These are phyloP conservation scores for Apodospora peruviana DNA, from an alignment of 495 filamentous ascomycete species.

Conservation along the genomic window DNA sequence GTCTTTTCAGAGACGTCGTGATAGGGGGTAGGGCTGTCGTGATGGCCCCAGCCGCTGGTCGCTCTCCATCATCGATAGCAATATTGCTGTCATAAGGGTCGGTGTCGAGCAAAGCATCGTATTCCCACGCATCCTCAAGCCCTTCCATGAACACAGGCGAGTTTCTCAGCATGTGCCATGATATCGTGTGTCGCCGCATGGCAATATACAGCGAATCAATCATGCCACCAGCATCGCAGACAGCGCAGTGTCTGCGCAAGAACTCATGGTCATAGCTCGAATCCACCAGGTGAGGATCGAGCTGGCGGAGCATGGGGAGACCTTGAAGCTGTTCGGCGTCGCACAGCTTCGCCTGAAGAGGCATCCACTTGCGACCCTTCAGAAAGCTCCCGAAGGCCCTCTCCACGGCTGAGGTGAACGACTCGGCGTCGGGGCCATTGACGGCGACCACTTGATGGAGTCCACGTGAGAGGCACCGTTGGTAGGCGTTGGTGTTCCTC, in stretches of 20 bases:
- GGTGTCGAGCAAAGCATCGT: slow-evolving; percentile 42
- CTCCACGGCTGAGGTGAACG: slow-evolving; percentile 40
- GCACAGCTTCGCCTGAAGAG: slow-evolving; percentile 50
- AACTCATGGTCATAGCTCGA: slow-evolving; percentile 42
- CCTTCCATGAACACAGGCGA: slow-evolving; percentile 42
- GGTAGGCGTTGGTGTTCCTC: slow-evolving; percentile 53
- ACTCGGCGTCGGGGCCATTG: slow-evolving; percentile 39
- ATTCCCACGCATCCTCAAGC: slow-evolving; percentile 45
- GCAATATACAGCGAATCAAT: slow-evolving; percentile 53
- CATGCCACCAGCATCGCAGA: slow-evolving; percentile 43
- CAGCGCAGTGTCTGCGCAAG: slow-evolving; percentile 42
- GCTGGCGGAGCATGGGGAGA: slow-evolving; percentile 49
- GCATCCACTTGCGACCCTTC: slow-evolving; percentile 45
- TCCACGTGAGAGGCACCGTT: slow-evolving; percentile 51
- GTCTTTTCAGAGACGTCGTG: slow-evolving; percentile 40
- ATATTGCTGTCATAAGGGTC: slow-evolving; percentile 31
- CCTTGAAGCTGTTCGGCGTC: slow-evolving; percentile 48
- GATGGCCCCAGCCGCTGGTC: slow-evolving; percentile 45
- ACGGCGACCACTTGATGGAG: slow-evolving; percentile 49
- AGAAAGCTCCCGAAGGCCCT: slow-evolving; percentile 45
- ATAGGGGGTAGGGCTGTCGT: slow-evolving; percentile 31
- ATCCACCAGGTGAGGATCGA: slow-evolving; percentile 34
- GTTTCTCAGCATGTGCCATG: slow-evolving; percentile 39
- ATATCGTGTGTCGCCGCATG: slow-evolving; percentile 43
- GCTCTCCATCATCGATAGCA: slow-evolving; percentile 27